phyloP scores from a whole-genome alignment of 306 rosid genomes.

The Crataegus laevigata region DNA sequence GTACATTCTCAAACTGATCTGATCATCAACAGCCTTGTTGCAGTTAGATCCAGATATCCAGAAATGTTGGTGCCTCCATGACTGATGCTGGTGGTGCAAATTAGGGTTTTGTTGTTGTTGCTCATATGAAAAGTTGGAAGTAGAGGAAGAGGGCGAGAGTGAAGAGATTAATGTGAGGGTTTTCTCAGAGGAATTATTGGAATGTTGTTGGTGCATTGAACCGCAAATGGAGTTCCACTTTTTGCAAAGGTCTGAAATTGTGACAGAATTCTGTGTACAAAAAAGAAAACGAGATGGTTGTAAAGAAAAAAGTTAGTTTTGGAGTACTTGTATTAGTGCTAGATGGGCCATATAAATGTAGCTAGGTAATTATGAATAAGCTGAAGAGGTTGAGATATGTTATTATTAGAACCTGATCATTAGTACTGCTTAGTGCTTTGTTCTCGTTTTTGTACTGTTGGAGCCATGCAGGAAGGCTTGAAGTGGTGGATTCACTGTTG shows the following conservation, averaged over 20 bases:
- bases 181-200: conserved; percentile 43
- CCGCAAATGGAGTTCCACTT: conserved; percentile 67
- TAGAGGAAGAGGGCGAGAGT: conserved; percentile 58
- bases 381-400: background rate
- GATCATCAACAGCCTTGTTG: conserved; percentile 9
- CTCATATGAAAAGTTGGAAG: conserved; percentile 60
- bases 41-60: conserved; percentile 28
- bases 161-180: conserved; percentile 48
- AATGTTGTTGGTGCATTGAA: conserved; percentile 46
- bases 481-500: conserved; percentile 53
- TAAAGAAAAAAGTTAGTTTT: conserved; percentile 35
- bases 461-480: conserved; percentile 97
- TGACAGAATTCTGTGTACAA: conserved; percentile 46
- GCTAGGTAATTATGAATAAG: background rate
- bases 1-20: conserved; percentile 43
- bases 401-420: conserved; percentile 50
- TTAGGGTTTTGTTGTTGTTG: conserved; percentile 40
- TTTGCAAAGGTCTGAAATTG: conserved; percentile 59
- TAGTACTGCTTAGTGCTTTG: conserved; percentile 24
- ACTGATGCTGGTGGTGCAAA: conserved; percentile 13
- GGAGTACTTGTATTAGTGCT: conserved; percentile 5
- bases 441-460: conserved; percentile 78
- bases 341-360: background rate
- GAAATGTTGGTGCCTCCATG: conserved; percentile 28
- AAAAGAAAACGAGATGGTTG: conserved; percentile 11